Percentiles rank a stretch among this genome's conserved stretches.
Evolutionary conservation across 2,329 filamentous ascomycete genomes (phyloP).

Genomic region (Metarhizium guizhouense): DNA sequence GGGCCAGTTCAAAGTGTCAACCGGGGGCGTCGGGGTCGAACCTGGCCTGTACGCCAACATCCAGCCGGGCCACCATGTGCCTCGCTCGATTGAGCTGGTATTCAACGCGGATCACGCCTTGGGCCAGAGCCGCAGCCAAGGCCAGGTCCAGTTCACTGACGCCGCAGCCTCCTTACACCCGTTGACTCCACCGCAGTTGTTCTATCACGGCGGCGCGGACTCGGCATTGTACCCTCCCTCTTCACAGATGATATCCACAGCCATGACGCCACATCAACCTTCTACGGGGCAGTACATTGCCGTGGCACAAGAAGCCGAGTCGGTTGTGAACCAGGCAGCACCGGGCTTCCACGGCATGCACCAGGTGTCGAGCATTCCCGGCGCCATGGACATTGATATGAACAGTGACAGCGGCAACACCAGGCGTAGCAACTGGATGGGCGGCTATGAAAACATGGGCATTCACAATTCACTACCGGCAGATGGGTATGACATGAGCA

Average conservation of each 20-base stretch:
- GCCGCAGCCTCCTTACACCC: conserved; percentile 1
- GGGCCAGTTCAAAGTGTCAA: conserved; percentile 1
- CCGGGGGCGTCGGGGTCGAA: neutral
- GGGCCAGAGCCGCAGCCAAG: neutral
- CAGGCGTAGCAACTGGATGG: conserved; percentile 3
- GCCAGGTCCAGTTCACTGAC: neutral
- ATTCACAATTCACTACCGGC: neutral
- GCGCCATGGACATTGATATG: conserved; percentile 5
- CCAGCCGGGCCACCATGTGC: conserved; percentile 1
- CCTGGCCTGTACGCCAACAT: neutral
- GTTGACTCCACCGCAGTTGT: conserved; percentile 2
- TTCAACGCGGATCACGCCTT: neutral
- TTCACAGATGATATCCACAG: conserved; percentile 2
- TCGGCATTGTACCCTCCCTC: conserved; percentile 3
- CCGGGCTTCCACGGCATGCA: conserved; percentile 1
- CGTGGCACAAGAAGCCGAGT: neutral
- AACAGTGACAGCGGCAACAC: neutral
- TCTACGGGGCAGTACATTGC: neutral
- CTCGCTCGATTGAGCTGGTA: conserved; percentile 3
- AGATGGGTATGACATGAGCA: neutral
- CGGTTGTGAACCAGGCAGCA: neutral
- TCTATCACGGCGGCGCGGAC: conserved; percentile 1
- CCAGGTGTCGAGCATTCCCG: neutral
- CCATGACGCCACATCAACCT: conserved; percentile 2
- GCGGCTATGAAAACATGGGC: conserved; percentile 2